Conservation (phyloP, 495 filamentous ascomycete species). For the Hyaloscypha finlandica region DNA sequence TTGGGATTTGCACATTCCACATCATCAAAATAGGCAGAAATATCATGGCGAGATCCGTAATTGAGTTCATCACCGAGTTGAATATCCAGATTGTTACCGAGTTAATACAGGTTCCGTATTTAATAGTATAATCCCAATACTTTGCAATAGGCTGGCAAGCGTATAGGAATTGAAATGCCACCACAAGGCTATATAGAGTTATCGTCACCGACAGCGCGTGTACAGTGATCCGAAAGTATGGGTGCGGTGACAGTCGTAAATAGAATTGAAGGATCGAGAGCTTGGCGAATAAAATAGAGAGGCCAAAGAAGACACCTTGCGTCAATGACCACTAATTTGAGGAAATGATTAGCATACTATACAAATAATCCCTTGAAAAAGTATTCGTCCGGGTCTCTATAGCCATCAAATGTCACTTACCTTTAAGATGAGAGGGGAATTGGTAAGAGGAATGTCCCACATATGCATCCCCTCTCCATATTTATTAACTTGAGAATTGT, state of each 20-base stretch:
- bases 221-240: neutral
- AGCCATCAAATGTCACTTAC: no score
- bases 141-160: neutral
- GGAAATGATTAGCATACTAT: neutral
- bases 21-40: neutral
- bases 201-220: neutral
- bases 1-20: neutral
- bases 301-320: neutral
- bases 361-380: neutral
- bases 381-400: no score
- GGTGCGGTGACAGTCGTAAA: neutral
- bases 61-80: neutral
- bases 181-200: neutral
- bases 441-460: constrained; percentile 3
- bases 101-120: neutral
- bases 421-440: no score
- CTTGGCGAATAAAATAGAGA: neutral
- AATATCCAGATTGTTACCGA: neutral
- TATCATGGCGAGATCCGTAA: neutral
- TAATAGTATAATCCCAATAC: neutral
- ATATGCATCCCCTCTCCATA: neutral
- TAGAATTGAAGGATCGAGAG: constrained; percentile 4
- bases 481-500: neutral
- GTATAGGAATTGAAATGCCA: neutral
- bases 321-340: neutral